phyloP scores from a whole-genome alignment of 1,139 yeast species.

The Ogataea hybrid region DNA sequence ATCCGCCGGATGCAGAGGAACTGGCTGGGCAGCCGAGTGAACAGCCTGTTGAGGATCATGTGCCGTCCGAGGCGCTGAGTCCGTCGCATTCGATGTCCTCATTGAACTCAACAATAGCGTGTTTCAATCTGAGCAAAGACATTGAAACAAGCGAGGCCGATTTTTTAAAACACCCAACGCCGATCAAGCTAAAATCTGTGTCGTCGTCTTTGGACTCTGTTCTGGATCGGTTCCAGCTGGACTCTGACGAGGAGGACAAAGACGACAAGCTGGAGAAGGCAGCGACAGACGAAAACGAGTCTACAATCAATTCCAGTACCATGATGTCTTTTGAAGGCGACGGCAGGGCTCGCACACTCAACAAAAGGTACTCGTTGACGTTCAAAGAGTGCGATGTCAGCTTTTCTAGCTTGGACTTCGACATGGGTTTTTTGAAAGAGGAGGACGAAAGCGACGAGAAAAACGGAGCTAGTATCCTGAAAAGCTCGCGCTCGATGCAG shows the following conservation, averaged over 20 bases:
- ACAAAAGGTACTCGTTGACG: constrained; percentile 26
- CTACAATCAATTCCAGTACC: constrained; percentile 20
- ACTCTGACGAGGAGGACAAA: constrained; percentile 30
- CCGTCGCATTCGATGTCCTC: constrained; percentile 23
- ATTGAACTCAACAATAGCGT: constrained; percentile 33
- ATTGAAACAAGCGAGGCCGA: constrained; percentile 14
- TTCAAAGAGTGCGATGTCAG: constrained; percentile 26
- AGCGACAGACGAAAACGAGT: constrained; percentile 3
- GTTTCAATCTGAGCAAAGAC: constrained; percentile 31
- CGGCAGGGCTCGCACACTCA: constrained; percentile 12
- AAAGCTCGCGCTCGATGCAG: constrained; percentile 11
- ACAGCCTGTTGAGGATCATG: constrained; percentile 1
- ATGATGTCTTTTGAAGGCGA: constrained; percentile 25
- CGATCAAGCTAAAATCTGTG: constrained; percentile 22
- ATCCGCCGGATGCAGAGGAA: background rate
- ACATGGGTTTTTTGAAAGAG: constrained; percentile 15
- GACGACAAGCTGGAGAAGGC: background rate
- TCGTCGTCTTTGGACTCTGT: constrained; percentile 50
- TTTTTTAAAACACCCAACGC: constrained; percentile 23
- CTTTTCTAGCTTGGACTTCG: constrained; percentile 9
- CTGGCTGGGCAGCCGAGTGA: too few species aligned
- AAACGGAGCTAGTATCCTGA: constrained; percentile 14
- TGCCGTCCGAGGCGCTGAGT: constrained; percentile 6
- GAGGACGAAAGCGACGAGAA: constrained; percentile 8
- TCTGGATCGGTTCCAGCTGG: constrained; percentile 46